Percentiles rank a stretch among this genome's conserved stretches.
Evolutionary conservation across 192 early-diverging fungal species (phyloP).

Genomic region (Helicostylum pulchrum): DNA sequence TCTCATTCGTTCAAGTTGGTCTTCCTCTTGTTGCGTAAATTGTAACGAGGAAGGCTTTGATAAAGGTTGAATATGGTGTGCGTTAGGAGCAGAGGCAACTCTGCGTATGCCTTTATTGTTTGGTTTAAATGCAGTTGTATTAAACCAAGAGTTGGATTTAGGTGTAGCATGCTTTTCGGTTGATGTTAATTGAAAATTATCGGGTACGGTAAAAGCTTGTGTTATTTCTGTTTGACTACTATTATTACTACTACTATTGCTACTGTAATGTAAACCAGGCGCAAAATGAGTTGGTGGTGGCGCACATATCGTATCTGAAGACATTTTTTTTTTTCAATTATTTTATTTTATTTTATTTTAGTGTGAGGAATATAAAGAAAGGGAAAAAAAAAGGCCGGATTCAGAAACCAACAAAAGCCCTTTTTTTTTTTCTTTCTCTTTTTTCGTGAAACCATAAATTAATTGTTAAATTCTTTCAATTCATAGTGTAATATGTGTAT

Average conservation of each 20-base stretch:
- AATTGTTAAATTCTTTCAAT: too few species aligned
- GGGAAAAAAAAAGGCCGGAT: conserved; percentile 7
- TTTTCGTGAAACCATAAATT: too few species aligned
- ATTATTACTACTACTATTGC: background rate
- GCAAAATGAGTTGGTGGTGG: conserved; percentile 8
- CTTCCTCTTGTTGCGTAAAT: conserved; percentile 6
- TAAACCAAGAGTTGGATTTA: conserved; percentile 33
- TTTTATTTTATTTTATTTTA: too few species aligned
- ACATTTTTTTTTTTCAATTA: too few species aligned
- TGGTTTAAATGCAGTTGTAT: background rate
- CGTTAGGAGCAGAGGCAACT: conserved; percentile 51
- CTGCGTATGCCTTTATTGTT: conserved; percentile 40
- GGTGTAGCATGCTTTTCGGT: background rate
- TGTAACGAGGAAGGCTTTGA: background rate
- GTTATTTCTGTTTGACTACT: conserved; percentile 3
- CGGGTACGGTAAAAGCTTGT: conserved; percentile 8
- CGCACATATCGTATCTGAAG: conserved; percentile 3
- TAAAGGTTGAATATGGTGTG: conserved; percentile 31
- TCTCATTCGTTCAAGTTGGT: conserved; percentile 13
- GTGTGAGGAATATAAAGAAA: background rate
- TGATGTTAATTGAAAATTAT: conserved; percentile 5
- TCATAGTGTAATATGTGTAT: too few species aligned
- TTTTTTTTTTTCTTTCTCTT: background rate
- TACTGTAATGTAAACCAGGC: background rate
- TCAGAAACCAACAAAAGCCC: conserved; percentile 3